These are phyloP conservation scores for Prinsepia uniflora DNA, from an alignment of 306 rosid species.

Conservation along the genomic window DNA sequence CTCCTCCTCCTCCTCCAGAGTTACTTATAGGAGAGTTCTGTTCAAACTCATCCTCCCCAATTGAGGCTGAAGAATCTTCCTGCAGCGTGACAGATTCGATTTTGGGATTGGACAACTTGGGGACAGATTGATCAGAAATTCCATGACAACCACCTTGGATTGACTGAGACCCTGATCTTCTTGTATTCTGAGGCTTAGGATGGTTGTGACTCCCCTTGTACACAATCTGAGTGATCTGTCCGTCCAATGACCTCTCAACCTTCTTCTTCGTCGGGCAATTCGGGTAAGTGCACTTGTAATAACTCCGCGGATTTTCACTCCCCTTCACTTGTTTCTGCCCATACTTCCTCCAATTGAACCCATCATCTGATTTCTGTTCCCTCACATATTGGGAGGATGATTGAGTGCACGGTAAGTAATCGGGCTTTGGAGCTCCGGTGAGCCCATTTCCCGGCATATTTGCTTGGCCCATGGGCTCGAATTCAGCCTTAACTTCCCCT, in stretches of 20 bases:
- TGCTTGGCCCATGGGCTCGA: conserved; percentile 25
- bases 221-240: conserved; percentile 87
- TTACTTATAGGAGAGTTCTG: conserved; percentile 60
- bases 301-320: conserved; percentile 88
- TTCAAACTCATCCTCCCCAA: conserved; percentile 68
- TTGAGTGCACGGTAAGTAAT: conserved; percentile 26
- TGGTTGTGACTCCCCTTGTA: conserved; percentile 89
- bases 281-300: conserved; percentile 74
- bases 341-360: conserved; percentile 90
- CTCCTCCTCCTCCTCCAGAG: conserved; percentile 49
- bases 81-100: conserved; percentile 38
- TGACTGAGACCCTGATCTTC: conserved; percentile 46
- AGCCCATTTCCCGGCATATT: conserved; percentile 25
- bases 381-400: conserved; percentile 35
- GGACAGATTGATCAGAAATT: conserved; percentile 50
- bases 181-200: conserved; percentile 70
- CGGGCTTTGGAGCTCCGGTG: conserved; percentile 25
- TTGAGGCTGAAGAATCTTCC: conserved; percentile 71
- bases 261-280: conserved; percentile 80
- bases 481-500: conserved; percentile 42
- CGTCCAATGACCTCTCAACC: conserved; percentile 80
- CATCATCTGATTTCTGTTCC: conserved; percentile 72
- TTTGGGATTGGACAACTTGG: conserved; percentile 37
- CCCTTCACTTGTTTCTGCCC: conserved; percentile 97
- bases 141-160: conserved; percentile 50